Evolutionary conservation across 1,139 yeast genomes (phyloP), one percentile per base, ranked within the genome.

Genomic region (Yamadazyma diospyri): DNA sequence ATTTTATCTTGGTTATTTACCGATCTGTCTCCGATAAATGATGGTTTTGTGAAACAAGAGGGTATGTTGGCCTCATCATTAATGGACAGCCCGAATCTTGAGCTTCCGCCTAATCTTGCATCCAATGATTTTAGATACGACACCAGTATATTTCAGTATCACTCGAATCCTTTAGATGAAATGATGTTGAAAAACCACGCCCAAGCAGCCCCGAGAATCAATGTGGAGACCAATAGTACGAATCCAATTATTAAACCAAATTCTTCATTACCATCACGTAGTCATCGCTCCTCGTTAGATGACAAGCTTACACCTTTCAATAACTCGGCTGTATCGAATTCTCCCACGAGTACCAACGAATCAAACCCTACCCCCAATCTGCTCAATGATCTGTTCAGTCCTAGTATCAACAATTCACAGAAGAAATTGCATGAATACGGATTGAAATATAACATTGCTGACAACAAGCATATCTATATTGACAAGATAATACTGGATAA

Each of bases 101-200:
- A 25, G 14, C 23, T 19, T 6, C 29, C n/a, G 16, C 16, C 22
- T 6, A 22, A 25, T 16, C n/a, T n/a, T n/a, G 16, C 25, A 5
- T n/a, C 10, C 20, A 18, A 9, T 18, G 33, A 26, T 25, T 27
- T 27, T n/a, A 5, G 37, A 2, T 43, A 39, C 32, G 68, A 64
- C 31, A 50, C 54, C 20, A 62, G 61, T 40, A 55, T 64, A 11
- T 67, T 66, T 38, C 60, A 53, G 40, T 63, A 55, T 35, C 61
- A 51, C 20, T 57, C 55, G 27, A 68, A 67, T 37, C 73, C 72
- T 0, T 49, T 68, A 19, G 74, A 66, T 30, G 71, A 64, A 18
- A 48, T 61, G 2, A 53, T 66, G 25, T 37, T 49, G 7, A 37
- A 43, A 26, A 47, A 38, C 27, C 27, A 30, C n/a, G 8, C 19